Conservation (phyloP, 148 eudicot species). For the Rhododendron molle region DNA sequence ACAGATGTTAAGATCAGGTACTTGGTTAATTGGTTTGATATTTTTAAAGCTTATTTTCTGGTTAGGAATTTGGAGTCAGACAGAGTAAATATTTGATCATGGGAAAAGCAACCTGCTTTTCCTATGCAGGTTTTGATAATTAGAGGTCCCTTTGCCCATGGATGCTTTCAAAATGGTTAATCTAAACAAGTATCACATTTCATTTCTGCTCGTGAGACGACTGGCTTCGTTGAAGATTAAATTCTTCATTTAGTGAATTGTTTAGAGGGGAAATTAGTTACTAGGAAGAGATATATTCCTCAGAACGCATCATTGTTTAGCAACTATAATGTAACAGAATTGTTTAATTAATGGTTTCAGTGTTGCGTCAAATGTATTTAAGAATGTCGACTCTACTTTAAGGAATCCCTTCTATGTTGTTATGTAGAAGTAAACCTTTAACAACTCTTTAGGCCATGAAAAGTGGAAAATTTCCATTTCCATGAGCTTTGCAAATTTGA, state of each 20-base stretch:
- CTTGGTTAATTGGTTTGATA: constrained; percentile 12
- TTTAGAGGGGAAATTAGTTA: not conserved
- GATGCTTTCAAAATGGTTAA: not conserved
- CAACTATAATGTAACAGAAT: not conserved
- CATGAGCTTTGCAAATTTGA: not conserved
- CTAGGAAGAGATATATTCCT: not conserved
- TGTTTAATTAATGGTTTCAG: not conserved
- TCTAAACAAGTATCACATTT: not conserved
- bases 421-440: not conserved
- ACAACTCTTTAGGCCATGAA: not conserved
- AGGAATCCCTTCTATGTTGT: not conserved
- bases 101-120: not conserved
- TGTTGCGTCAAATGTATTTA: not conserved
- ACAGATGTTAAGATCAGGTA: constrained; percentile 91
- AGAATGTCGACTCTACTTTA: not conserved
- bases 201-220: not conserved
- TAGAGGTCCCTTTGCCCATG: not conserved
- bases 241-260: not conserved
- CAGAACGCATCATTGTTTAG: not conserved
- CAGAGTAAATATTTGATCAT: not conserved
- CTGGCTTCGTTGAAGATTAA: not conserved
- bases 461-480: not conserved
- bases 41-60: not conserved
- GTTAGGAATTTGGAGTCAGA: not conserved
- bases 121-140: not conserved